These are phyloP conservation scores for Cokeromyces recurvatus DNA, from an alignment of 371 early-diverging fungal species.

Conservation along the genomic window DNA sequence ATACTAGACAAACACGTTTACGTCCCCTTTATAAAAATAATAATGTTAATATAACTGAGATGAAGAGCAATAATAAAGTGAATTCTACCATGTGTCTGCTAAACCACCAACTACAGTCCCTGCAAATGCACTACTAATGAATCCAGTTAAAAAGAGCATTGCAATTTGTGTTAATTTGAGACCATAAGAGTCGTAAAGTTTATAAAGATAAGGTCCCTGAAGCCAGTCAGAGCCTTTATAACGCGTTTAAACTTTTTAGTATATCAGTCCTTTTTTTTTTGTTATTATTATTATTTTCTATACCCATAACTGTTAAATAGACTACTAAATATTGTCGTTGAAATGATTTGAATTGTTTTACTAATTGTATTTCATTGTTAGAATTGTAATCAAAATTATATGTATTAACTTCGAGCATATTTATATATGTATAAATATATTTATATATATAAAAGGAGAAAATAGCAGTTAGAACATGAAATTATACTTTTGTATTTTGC, in stretches of 20 bases:
- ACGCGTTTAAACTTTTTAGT: too few relatives aligned
- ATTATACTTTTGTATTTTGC: too few relatives aligned
- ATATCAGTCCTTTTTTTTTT: neutral
- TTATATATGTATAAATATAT: too few relatives aligned
- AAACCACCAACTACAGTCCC: slow-evolving; percentile 69
- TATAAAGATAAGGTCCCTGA: slow-evolving; percentile 72
- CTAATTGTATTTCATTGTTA: slow-evolving; percentile 3
- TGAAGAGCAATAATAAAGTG: neutral
- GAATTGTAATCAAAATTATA: neutral
- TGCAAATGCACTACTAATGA: slow-evolving; percentile 68
- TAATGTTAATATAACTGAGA: neutral
- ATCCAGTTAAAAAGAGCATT: slow-evolving; percentile 43
- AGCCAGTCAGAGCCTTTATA: slow-evolving; percentile 76
- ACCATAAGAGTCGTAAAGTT: slow-evolving; percentile 57
- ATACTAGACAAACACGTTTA: slow-evolving; percentile 56
- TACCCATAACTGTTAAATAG: slow-evolving; percentile 64
- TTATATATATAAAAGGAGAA: too few relatives aligned
- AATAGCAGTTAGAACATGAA: too few relatives aligned
- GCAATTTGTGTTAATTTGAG: neutral
- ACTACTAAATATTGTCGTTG: slow-evolving; percentile 54
- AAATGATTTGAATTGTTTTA: slow-evolving; percentile 24
- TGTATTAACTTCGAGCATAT: too few relatives aligned
- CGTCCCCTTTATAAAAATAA: slow-evolving; percentile 49
- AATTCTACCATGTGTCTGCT: slow-evolving; percentile 68
- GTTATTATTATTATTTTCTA: neutral